Percentiles rank a stretch among this genome's conserved stretches.
phyloP scores from a whole-genome alignment of 192 early-diverging fungal genomes.

The Cladochytrium replicatum region DNA sequence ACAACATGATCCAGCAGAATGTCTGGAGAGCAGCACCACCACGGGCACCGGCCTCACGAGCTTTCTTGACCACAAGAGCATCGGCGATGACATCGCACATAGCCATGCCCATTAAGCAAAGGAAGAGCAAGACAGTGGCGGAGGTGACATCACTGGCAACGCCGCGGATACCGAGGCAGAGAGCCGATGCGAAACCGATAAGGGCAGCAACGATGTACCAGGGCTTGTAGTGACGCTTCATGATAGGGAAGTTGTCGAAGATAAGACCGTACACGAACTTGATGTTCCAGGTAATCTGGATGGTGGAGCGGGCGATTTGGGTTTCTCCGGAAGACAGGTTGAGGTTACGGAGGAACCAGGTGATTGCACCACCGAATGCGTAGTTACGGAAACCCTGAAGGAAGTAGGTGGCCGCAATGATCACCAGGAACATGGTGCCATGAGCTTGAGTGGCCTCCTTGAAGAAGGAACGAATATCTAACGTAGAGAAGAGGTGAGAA shows the following conservation, averaged over 20 bases:
- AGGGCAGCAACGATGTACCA: too few relatives aligned
- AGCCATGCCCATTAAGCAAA: constrained; percentile 19
- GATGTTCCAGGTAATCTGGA: constrained; percentile 9
- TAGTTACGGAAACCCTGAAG: constrained; percentile 18
- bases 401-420: constrained; percentile 19
- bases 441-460: too few relatives aligned
- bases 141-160: constrained; percentile 9
- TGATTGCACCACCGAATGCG: constrained; percentile 21
- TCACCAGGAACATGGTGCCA: constrained; percentile 12
- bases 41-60: constrained; percentile 4
- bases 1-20: constrained; percentile 14
- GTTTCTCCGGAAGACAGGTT: too few relatives aligned
- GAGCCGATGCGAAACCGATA: too few relatives aligned
- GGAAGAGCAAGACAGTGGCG: constrained; percentile 15
- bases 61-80: constrained; percentile 14
- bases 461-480: too few relatives aligned
- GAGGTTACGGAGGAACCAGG: constrained; percentile 23
- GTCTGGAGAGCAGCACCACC: constrained; percentile 19
- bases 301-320: constrained; percentile 1
- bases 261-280: constrained; percentile 17
- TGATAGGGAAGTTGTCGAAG: constrained; percentile 19
- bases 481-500: too few relatives aligned
- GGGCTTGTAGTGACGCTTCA: constrained; percentile 12
- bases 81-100: constrained; percentile 23
- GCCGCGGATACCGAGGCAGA: constrained; percentile 10